These are phyloP conservation scores for Mortierella alpina DNA, from an alignment of 192 early-diverging fungal genomes.

Conservation along the genomic window DNA sequence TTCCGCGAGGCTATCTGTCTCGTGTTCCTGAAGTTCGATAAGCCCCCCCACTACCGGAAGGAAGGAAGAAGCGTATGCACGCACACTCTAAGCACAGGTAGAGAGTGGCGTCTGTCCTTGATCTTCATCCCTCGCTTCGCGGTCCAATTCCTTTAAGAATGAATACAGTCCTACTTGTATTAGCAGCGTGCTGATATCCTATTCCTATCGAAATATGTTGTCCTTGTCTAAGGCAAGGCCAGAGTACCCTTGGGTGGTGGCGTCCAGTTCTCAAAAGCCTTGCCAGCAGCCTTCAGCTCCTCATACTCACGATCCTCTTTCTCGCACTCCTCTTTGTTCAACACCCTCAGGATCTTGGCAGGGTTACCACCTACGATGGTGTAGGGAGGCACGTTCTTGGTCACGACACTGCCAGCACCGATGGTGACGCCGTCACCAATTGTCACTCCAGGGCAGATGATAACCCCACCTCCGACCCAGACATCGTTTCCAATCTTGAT, in stretches of 20 bases:
- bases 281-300: constrained; percentile 4
- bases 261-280: constrained; percentile 27
- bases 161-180: too few relatives aligned
- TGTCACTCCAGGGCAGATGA: constrained; percentile 87
- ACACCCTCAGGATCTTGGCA: constrained; percentile 74
- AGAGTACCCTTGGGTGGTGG: constrained; percentile 42
- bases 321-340: constrained; percentile 40
- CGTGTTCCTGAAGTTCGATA: too few relatives aligned
- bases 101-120: too few relatives aligned
- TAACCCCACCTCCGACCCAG: constrained; percentile 88
- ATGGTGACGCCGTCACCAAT: constrained; percentile 83
- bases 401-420: constrained; percentile 89
- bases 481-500: constrained; percentile 86
- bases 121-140: too few relatives aligned
- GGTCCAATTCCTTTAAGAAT: too few relatives aligned
- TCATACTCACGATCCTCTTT: constrained; percentile 31
- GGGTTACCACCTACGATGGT: constrained; percentile 90
- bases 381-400: constrained; percentile 84
- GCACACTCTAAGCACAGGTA: not conserved
- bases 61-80: not conserved
- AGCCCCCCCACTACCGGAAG: not conserved
- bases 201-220: too few relatives aligned
- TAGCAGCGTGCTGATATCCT: too few relatives aligned
- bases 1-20: too few relatives aligned
- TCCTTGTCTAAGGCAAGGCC: constrained; percentile 9